Evolutionary conservation across 345 rosid genomes (phyloP).

Genomic region (Linum trigynum): DNA sequence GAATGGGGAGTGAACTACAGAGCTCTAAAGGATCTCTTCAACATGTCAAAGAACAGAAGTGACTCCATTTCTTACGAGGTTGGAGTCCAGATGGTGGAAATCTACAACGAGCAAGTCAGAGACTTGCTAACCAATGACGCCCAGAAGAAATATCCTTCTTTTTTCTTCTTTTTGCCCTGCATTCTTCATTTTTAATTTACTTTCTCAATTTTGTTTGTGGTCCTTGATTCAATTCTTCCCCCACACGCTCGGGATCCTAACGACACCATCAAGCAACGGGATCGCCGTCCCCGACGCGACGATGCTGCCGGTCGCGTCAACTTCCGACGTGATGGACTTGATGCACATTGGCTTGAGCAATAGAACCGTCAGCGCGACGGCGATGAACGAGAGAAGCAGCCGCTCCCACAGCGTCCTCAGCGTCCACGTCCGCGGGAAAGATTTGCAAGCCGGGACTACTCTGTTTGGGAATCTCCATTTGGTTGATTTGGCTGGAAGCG

Average conservation of each 20-base stretch:
- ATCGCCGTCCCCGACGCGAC: constrained; percentile 91
- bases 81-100: constrained; percentile 83
- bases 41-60: constrained; percentile 48
- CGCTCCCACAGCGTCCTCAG: constrained; percentile 97
- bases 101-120: constrained; percentile 82
- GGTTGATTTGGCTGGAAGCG: constrained; percentile 98
- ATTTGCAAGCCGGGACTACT: constrained; percentile 40
- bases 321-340: constrained; percentile 63
- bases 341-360: constrained; percentile 69
- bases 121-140: constrained; percentile 55
- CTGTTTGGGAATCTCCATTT: constrained; percentile 75
- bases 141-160: constrained; percentile 77
- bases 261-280: constrained; percentile 47
- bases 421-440: constrained; percentile 75
- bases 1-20: constrained; percentile 87
- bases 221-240: constrained; percentile 35
- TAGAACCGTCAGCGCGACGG: constrained; percentile 68
- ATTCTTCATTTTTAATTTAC: neutral
- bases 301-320: constrained; percentile 59
- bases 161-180: neutral
- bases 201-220: constrained; percentile 11
- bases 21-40: constrained; percentile 74
- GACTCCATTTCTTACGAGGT: constrained; percentile 47
- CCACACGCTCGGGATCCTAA: constrained; percentile 67
- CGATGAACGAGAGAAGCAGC: constrained; percentile 87